A percentile compares a stretch with the other conserved stretches of the same genome.
Conservation (phyloP, 352 stramenopile genomes). For the Globisporangium polare region DNA sequence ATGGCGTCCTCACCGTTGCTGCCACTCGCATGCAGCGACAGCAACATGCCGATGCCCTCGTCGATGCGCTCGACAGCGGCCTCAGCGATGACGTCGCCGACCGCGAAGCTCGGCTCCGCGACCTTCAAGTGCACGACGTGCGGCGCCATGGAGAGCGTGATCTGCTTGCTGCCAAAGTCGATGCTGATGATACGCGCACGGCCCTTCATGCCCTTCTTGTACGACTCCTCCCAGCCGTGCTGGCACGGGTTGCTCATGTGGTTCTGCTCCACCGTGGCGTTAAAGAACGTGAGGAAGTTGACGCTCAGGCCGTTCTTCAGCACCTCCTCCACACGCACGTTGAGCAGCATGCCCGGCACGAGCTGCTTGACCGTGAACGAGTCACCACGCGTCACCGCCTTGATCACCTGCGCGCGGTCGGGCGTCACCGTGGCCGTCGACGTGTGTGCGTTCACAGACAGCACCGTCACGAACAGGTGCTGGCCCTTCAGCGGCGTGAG, state of each 20-base stretch:
- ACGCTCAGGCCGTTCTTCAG: slow-evolving; percentile 81
- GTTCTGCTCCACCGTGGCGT: slow-evolving; percentile 84
- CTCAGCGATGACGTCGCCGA: slow-evolving; percentile 74
- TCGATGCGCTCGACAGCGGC: slow-evolving; percentile 82
- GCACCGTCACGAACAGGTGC: slow-evolving; percentile 63
- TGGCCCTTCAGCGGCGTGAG: slow-evolving; percentile 47
- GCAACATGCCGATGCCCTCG: slow-evolving; percentile 78
- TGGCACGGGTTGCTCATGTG: slow-evolving; percentile 85
- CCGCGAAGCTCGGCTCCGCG: slow-evolving; percentile 40
- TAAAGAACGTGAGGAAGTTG: slow-evolving; percentile 89
- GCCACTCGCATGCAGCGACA: slow-evolving; percentile 57
- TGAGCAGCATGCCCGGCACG: slow-evolving; percentile 90
- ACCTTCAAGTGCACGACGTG: slow-evolving; percentile 82
- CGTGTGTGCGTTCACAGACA: slow-evolving; percentile 76
- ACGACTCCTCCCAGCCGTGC: slow-evolving; percentile 68
- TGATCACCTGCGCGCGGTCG: slow-evolving; percentile 59
- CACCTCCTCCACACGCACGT: slow-evolving; percentile 90
- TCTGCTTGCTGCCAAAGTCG: slow-evolving; percentile 63
- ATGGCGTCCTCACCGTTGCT: slow-evolving; percentile 35
- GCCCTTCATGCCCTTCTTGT: slow-evolving; percentile 81
- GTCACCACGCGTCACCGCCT: slow-evolving; percentile 78
- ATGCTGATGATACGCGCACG: slow-evolving; percentile 84
- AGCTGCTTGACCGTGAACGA: slow-evolving; percentile 88
- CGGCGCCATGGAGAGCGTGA: slow-evolving; percentile 83
- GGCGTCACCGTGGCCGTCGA: slow-evolving; percentile 66